Conservation (phyloP, 192 early-diverging fungal genomes). For the Dimargaris xerosporica region DNA sequence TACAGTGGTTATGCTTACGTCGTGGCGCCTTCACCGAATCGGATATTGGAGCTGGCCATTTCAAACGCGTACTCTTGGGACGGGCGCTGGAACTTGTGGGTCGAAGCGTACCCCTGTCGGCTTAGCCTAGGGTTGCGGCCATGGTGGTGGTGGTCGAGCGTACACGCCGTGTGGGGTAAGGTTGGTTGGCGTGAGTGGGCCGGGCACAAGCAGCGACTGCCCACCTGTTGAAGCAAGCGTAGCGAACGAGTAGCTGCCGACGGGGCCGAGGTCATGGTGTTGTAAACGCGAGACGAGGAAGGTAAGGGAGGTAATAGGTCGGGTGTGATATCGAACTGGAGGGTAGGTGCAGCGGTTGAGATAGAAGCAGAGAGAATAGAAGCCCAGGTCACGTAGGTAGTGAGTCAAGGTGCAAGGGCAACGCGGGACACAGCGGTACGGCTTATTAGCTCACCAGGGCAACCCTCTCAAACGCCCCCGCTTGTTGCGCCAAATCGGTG, state of each 20-base stretch:
- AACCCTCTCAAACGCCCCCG: too few relatives aligned
- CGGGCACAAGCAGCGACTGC: conserved; percentile 27
- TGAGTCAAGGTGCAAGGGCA: too few relatives aligned
- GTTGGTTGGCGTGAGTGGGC: conserved; percentile 18
- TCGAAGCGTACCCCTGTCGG: conserved; percentile 18
- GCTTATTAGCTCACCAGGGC: too few relatives aligned
- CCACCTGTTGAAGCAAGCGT: conserved; percentile 30
- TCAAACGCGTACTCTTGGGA: conserved; percentile 57
- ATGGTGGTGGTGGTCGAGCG: conserved; percentile 14
- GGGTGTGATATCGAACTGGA: background rate
- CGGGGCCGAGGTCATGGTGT: background rate
- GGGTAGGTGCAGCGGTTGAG: background rate
- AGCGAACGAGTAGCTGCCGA: conserved; percentile 6
- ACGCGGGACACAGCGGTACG: too few relatives aligned
- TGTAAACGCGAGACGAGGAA: background rate
- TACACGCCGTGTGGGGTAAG: background rate
- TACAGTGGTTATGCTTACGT: conserved; percentile 16
- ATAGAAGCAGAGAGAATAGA: conserved; percentile 1
- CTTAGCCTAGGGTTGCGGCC: background rate
- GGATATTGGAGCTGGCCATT: conserved; percentile 81
- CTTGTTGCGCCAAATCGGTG: too few relatives aligned
- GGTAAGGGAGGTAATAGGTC: background rate
- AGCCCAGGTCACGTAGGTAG: too few relatives aligned
- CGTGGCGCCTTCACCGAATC: conserved; percentile 72
- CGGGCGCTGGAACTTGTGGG: conserved; percentile 12